Evolutionary conservation across 805 yeast species (phyloP).

Genomic region (Scheffersomyces ergatensis): DNA sequence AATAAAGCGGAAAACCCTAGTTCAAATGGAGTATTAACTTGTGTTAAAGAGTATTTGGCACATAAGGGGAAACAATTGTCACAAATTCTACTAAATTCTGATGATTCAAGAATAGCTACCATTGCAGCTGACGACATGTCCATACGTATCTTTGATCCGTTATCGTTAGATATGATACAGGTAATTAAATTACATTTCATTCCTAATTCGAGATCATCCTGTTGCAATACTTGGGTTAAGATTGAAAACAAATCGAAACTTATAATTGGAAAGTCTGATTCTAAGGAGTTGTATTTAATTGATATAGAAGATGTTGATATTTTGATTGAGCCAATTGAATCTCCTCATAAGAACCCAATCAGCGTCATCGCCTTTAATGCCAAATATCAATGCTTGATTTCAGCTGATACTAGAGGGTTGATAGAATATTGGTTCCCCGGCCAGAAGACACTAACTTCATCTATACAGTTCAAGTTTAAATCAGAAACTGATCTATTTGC

Average conservation of each 20-base stretch:
- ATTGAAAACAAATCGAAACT: conserved; percentile 6
- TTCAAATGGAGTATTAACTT: conserved; percentile 4
- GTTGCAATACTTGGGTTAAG: conserved; percentile 11
- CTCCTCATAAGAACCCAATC: conserved; percentile 11
- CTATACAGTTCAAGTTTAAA: conserved; percentile 28
- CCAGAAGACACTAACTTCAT: conserved; percentile 5
- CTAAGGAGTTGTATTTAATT: conserved; percentile 8
- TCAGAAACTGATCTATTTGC: conserved; percentile 37
- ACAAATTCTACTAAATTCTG: conserved; percentile 13
- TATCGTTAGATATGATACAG: conserved; percentile 20
- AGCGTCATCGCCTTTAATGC: conserved; percentile 9
- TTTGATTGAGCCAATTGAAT: background rate
- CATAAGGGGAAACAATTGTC: conserved; percentile 11
- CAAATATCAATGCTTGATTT: conserved; percentile 14
- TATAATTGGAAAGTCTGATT: conserved; percentile 10
- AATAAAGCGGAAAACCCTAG: conserved; percentile 2
- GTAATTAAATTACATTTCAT: conserved; percentile 12
- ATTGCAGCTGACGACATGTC: conserved; percentile 14
- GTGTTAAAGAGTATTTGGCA: conserved; percentile 14
- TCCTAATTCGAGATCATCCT: conserved; percentile 9
- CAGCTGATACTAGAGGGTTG: conserved; percentile 17
- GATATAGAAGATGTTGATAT: conserved; percentile 11
- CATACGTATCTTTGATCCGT: conserved; percentile 17
- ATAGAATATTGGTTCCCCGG: conserved; percentile 19
- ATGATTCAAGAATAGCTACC: conserved; percentile 13